Conservation (phyloP, 2,329 filamentous ascomycete species). For the Colletotrichum kahawae region DNA sequence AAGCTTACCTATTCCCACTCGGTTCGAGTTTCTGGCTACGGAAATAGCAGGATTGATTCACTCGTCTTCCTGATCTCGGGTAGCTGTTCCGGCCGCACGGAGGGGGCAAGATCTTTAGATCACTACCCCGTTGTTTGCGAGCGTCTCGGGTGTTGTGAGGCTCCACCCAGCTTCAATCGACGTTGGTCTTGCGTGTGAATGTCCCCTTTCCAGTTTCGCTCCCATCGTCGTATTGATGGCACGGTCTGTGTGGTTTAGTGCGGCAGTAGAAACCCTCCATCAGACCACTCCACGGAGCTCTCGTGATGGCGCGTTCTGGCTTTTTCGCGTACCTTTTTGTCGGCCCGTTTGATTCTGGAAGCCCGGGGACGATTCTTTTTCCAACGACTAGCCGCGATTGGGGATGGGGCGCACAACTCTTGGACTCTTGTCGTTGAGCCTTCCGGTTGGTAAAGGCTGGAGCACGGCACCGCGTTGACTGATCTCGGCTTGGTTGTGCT, state of each 20-base stretch:
- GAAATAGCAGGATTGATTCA: neutral
- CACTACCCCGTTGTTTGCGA: neutral
- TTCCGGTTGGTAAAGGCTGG: neutral
- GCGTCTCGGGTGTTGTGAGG: neutral
- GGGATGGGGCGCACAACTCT: neutral
- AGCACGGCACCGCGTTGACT: neutral
- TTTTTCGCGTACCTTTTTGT: neutral
- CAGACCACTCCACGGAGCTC: neutral
- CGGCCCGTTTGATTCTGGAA: neutral
- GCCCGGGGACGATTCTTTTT: neutral
- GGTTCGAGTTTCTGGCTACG: neutral
- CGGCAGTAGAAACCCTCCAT: neutral
- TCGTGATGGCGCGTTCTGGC: neutral
- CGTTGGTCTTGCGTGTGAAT: neutral
- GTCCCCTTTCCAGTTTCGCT: neutral
- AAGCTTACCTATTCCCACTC: neutral
- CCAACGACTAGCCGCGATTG: neutral
- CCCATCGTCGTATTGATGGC: neutral
- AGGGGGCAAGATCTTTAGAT: neutral
- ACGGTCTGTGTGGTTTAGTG: neutral
- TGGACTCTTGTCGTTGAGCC: neutral
- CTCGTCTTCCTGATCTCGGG: neutral
- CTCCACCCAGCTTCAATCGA: neutral
- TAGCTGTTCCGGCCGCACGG: neutral
- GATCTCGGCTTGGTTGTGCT: neutral